Percentiles rank a stretch among this genome's conserved stretches.
These are phyloP conservation scores for Aspergillus carbonarius DNA, from an alignment of 2,329 filamentous ascomycete genomes.

Conservation along the genomic window DNA sequence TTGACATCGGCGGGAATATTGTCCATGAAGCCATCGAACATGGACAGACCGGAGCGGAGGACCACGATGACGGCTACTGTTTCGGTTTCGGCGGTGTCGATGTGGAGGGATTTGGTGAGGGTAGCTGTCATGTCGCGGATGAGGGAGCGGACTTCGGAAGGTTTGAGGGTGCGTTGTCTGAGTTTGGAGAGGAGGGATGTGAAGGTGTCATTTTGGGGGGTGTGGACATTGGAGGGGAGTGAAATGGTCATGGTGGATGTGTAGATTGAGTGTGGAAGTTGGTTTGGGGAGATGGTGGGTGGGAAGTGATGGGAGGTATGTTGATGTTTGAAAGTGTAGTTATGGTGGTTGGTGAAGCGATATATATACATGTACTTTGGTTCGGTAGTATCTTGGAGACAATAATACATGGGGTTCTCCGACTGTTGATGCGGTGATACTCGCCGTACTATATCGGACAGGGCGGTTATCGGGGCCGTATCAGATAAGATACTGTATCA, in stretches of 20 bases:
- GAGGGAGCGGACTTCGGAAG: constrained; percentile 20
- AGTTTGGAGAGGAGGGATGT: constrained; percentile 13
- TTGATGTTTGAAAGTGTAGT: not conserved
- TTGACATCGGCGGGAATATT: constrained; percentile 23
- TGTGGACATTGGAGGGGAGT: constrained; percentile 16
- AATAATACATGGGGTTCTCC: not conserved
- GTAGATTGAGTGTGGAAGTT: not conserved
- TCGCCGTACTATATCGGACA: not conserved
- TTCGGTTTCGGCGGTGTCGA: constrained; percentile 13
- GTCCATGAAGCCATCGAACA: constrained; percentile 39
- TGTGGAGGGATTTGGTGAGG: constrained; percentile 23
- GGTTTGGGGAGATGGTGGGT: not conserved
- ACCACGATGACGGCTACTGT: constrained; percentile 31
- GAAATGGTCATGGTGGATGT: constrained; percentile 8
- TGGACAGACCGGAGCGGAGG: constrained; percentile 39
- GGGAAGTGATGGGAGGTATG: not conserved
- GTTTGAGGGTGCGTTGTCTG: constrained; percentile 12
- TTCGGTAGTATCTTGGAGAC: not conserved
- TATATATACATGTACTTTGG: not conserved
- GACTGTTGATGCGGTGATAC: not conserved
- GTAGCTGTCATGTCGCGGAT: constrained; percentile 22
- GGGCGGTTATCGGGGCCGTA: not conserved
- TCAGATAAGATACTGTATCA: constrained; percentile 12
- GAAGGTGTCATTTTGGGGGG: constrained; percentile 11
- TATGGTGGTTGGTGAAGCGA: not conserved